These are phyloP conservation scores for Fusarium verticillioides DNA, from an alignment of 2,329 filamentous ascomycete genomes.

Conservation along the genomic window DNA sequence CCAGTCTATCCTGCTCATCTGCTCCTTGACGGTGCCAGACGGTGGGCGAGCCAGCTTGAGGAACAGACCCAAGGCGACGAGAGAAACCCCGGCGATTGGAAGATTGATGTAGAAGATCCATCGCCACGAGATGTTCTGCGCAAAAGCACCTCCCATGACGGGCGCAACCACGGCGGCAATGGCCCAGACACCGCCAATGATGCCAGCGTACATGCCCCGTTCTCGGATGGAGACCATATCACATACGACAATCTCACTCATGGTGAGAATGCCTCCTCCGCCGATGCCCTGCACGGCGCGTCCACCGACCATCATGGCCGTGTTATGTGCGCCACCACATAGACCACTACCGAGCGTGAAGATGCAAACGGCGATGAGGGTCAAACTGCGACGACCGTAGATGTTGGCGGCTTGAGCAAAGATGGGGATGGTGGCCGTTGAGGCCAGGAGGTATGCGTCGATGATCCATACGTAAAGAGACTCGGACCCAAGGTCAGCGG, in stretches of 20 bases:
- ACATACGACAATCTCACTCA: conserved; percentile 48
- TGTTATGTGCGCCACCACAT: conserved; percentile 37
- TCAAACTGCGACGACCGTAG: conserved; percentile 59
- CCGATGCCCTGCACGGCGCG: conserved; percentile 60
- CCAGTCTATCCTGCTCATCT: conserved; percentile 51
- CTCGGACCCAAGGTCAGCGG: conserved; percentile 27
- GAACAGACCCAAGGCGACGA: conserved; percentile 38
- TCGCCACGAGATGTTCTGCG: conserved; percentile 50
- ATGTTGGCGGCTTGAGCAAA: conserved; percentile 61
- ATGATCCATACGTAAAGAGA: conserved; percentile 43
- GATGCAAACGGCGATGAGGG: conserved; percentile 43
- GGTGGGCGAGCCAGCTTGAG: conserved; percentile 38
- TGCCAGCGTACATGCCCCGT: conserved; percentile 54
- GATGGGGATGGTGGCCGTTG: conserved; percentile 56
- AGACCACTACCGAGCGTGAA: conserved; percentile 42
- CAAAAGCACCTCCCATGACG: conserved; percentile 47
- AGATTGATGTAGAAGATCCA: conserved; percentile 60
- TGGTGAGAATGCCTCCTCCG: conserved; percentile 49
- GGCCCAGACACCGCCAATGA: conserved; percentile 47
- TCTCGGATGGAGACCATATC: conserved; percentile 62
- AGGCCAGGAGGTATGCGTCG: conserved; percentile 34
- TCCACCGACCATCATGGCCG: conserved; percentile 57
- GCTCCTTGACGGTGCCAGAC: conserved; percentile 8
- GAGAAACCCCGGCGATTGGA: conserved; percentile 41
- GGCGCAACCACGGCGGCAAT: conserved; percentile 50